Evolutionary conservation across 306 rosid species (phyloP).

Genomic region (Vigna nakashimae): DNA sequence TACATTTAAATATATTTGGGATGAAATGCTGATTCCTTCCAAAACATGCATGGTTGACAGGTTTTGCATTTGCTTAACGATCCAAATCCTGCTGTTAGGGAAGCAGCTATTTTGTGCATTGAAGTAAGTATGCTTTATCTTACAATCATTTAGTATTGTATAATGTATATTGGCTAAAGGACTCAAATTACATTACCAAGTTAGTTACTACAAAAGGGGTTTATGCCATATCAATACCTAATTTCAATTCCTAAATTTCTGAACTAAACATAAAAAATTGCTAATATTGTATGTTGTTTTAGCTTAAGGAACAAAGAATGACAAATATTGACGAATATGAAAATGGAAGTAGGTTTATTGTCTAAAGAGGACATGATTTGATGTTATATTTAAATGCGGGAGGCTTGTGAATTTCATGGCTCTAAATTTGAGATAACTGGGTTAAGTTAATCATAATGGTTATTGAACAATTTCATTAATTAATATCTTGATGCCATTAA

Average conservation of each 20-base stretch:
- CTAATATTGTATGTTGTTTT: slow-evolving; percentile 6
- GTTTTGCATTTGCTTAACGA: slow-evolving; percentile 93
- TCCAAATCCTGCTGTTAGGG: slow-evolving; percentile 93
- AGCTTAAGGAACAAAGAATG: slow-evolving; percentile 1
- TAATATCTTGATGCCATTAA: slow-evolving; percentile 35
- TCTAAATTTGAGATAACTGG: slow-evolving; percentile 31
- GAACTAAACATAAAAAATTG: neutral
- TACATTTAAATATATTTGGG: slow-evolving; percentile 10
- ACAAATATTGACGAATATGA: slow-evolving; percentile 1
- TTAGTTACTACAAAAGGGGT: slow-evolving; percentile 6
- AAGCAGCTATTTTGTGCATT: slow-evolving; percentile 92
- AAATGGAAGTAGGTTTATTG: neutral
- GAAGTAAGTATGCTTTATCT: slow-evolving; percentile 64
- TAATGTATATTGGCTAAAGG: neutral
- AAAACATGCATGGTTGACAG: slow-evolving; percentile 51
- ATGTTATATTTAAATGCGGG: slow-evolving; percentile 23
- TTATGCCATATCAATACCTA: slow-evolving; percentile 26
- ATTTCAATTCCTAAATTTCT: slow-evolving; percentile 14
- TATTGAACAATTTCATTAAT: slow-evolving; percentile 22
- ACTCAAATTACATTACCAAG: slow-evolving; percentile 13
- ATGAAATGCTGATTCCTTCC: slow-evolving; percentile 38
- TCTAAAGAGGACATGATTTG: slow-evolving; percentile 20
- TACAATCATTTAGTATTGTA: slow-evolving; percentile 28
- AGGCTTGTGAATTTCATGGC: slow-evolving; percentile 22
- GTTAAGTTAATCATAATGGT: slow-evolving; percentile 24